Conservation (phyloP, 2,329 filamentous ascomycete genomes). For the Passalora sequoiae region DNA sequence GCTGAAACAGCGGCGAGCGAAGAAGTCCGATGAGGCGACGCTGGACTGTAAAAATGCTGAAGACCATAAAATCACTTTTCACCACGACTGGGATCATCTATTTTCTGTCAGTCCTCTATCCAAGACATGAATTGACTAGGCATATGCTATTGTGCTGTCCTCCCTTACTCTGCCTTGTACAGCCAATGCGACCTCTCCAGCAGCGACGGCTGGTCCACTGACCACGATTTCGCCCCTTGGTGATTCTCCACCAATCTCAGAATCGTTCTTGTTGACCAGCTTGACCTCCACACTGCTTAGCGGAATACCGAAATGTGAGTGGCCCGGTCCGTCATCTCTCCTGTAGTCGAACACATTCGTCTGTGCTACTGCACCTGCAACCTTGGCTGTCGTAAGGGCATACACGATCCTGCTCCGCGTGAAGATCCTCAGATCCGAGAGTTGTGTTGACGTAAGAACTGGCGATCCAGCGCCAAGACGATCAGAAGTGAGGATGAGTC, state of each 20-base stretch:
- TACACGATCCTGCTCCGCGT: constrained; percentile 77
- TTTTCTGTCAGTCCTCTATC: too few relatives aligned
- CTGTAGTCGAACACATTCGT: constrained; percentile 86
- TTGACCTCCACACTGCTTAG: constrained; percentile 74
- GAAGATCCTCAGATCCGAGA: constrained; percentile 78
- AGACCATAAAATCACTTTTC: too few relatives aligned
- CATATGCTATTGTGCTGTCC: constrained; percentile 62
- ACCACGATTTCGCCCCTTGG: constrained; percentile 54
- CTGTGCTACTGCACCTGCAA: constrained; percentile 87
- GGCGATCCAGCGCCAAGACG: constrained; percentile 58
- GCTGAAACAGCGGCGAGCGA: too few relatives aligned
- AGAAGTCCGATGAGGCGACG: too few relatives aligned
- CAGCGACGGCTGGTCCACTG: constrained; percentile 67
- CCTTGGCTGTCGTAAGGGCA: constrained; percentile 70
- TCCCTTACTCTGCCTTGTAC: constrained; percentile 60
- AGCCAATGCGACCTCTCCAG: constrained; percentile 59
- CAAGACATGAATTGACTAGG: constrained; percentile 13
- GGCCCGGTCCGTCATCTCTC: constrained; percentile 41
- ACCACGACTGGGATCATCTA: too few relatives aligned
- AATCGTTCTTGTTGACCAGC: constrained; percentile 18
- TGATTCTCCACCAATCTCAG: constrained; percentile 56
- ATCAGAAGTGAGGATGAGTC: constrained; percentile 75
- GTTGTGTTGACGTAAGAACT: constrained; percentile 60
- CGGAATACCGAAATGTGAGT: constrained; percentile 74
- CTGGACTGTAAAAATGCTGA: too few relatives aligned